These are phyloP conservation scores for Eremothecium coryli DNA, from an alignment of 1,139 yeast species.

Conservation along the genomic window DNA sequence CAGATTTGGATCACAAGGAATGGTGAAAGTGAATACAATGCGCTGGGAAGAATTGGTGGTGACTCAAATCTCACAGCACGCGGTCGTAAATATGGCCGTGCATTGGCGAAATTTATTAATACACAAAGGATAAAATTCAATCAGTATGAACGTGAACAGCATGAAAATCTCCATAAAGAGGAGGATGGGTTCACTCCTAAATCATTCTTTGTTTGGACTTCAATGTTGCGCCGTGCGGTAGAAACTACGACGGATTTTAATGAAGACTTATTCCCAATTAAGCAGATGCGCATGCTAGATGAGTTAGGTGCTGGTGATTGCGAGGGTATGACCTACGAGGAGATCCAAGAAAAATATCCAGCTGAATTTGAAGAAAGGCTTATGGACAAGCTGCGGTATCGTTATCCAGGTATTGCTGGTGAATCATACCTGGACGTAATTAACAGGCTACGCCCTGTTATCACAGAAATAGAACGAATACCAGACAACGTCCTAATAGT, in stretches of 20 bases:
- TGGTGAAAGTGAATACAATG: conserved; percentile 84
- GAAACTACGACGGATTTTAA: conserved; percentile 72
- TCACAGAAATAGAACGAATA: conserved; percentile 86
- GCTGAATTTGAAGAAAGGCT: conserved; percentile 71
- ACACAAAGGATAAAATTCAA: conserved; percentile 65
- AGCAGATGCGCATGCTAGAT: conserved; percentile 87
- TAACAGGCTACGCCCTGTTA: conserved; percentile 78
- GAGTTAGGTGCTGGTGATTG: conserved; percentile 88
- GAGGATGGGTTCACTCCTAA: conserved; percentile 30
- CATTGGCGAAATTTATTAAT: conserved; percentile 66
- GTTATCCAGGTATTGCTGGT: conserved; percentile 97
- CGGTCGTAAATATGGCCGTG: conserved; percentile 64
- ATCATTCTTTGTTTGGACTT: conserved; percentile 86
- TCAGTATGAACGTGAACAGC: conserved; percentile 40
- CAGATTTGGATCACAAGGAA: conserved; percentile 95
- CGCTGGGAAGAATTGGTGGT: conserved; percentile 85
- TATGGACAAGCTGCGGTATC: conserved; percentile 64
- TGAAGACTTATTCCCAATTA: conserved; percentile 65
- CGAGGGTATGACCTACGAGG: conserved; percentile 86
- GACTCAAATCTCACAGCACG: conserved; percentile 73
- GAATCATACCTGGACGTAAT: conserved; percentile 91
- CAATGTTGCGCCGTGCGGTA: conserved; percentile 69
- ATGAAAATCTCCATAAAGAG: conserved; percentile 18
- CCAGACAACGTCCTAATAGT: conserved; percentile 77
- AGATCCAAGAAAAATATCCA: conserved; percentile 63